A percentile compares a stretch with the other conserved stretches of the same genome.
Evolutionary conservation across 2,329 filamentous ascomycete species (phyloP).

Genomic region (Paracoccidioides brasiliensis): DNA sequence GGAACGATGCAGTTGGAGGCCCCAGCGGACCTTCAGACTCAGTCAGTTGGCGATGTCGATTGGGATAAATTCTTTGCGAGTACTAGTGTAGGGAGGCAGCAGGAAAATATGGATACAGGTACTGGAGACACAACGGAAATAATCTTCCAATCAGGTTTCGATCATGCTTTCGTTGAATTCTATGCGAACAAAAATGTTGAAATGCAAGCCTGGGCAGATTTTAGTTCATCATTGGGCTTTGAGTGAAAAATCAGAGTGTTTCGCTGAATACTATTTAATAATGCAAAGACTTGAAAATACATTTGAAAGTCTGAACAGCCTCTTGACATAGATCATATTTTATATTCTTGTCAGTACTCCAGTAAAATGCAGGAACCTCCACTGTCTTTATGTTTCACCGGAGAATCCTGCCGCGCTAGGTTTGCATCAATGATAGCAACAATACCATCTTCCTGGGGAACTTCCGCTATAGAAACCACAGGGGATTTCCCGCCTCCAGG

Average conservation of each 20-base stretch:
- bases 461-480: neutral
- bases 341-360: neutral
- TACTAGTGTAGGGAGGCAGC: neutral
- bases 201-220: neutral
- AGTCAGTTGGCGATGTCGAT: neutral
- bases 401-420: neutral
- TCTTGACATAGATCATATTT: neutral
- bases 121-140: neutral
- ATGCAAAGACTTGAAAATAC: neutral
- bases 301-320: neutral
- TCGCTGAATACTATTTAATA: no score
- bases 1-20: neutral
- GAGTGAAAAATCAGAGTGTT: neutral
- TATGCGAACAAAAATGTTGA: neutral
- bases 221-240: neutral
- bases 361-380: neutral
- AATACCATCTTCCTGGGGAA: neutral
- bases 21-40: neutral
- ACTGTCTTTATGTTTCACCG: neutral
- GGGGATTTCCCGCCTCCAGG: neutral
- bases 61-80: neutral
- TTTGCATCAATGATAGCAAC: neutral
- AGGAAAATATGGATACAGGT: neutral
- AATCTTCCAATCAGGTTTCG: neutral
- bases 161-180: neutral